phyloP scores from a whole-genome alignment of 2,329 filamentous ascomycete genomes.

The Onygenales sp. region DNA sequence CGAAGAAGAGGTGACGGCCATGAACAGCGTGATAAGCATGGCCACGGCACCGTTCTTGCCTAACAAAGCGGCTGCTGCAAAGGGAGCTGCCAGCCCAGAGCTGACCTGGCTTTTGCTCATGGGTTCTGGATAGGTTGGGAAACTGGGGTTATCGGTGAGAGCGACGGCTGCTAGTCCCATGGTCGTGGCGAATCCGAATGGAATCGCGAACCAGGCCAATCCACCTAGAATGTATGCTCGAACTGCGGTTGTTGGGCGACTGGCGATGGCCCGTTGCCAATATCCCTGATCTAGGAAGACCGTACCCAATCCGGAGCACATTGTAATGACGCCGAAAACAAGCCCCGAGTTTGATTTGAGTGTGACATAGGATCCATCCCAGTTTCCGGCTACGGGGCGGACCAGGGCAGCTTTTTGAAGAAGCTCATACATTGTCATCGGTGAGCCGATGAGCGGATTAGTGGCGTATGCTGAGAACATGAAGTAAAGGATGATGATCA shows the following conservation, averaged over 20 bases:
- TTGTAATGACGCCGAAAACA: conserved; percentile 87
- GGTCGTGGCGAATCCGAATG: conserved; percentile 80
- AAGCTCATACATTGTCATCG: conserved; percentile 67
- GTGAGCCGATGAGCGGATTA: conserved; percentile 62
- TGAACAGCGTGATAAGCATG: conserved; percentile 73
- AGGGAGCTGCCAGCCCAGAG: conserved; percentile 74
- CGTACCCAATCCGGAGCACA: conserved; percentile 63
- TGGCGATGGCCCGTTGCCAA: conserved; percentile 66
- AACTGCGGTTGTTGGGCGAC: conserved; percentile 72
- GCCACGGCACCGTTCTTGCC: conserved; percentile 72
- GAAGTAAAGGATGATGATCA: conserved; percentile 80
- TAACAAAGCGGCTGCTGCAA: conserved; percentile 72
- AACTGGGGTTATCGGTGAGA: conserved; percentile 48
- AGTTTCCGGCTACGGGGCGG: conserved; percentile 72
- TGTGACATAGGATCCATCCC: conserved; percentile 72
- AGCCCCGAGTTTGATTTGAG: conserved; percentile 73
- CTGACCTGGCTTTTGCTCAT: conserved; percentile 66
- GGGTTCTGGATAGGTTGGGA: conserved; percentile 44
- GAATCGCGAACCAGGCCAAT: conserved; percentile 84
- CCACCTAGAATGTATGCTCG: conserved; percentile 85
- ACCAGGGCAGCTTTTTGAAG: conserved; percentile 56
- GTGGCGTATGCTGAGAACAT: conserved; percentile 73
- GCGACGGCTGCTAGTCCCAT: conserved; percentile 77
- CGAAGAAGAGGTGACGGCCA: conserved; percentile 79
- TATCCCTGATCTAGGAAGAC: conserved; percentile 81